Conservation (phyloP, 1,284 basidiomycete species). For the Taiwanofungus camphoratus region DNA sequence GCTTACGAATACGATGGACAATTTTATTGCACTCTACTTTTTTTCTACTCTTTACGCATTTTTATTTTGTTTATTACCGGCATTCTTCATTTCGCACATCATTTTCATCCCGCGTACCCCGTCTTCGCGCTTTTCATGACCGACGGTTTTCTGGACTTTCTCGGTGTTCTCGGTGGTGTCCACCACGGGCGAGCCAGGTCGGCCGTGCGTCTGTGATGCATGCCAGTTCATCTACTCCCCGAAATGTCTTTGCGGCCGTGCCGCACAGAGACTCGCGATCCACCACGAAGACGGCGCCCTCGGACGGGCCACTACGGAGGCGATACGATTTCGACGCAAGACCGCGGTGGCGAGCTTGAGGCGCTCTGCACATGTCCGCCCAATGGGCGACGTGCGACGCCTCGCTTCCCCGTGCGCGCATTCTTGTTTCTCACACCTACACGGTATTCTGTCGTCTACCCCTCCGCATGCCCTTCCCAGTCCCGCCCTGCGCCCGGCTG, state of each 20-base stretch:
- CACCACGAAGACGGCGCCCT: constrained; percentile 40
- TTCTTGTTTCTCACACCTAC: constrained; percentile 58
- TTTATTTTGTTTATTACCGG: constrained; percentile 34
- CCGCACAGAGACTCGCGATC: constrained; percentile 32
- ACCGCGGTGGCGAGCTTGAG: constrained; percentile 50
- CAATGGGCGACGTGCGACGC: constrained; percentile 39
- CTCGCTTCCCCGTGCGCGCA: constrained; percentile 46
- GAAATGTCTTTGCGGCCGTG: constrained; percentile 43
- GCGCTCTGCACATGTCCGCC: constrained; percentile 30
- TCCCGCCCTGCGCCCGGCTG: constrained; percentile 40
- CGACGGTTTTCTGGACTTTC: constrained; percentile 10
- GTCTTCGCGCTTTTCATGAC: constrained; percentile 6
- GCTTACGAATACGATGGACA: constrained; percentile 44
- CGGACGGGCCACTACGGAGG: constrained; percentile 38
- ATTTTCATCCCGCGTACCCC: constrained; percentile 12
- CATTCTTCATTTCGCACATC: constrained; percentile 31
- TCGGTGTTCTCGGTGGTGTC: constrained; percentile 20
- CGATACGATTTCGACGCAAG: constrained; percentile 65
- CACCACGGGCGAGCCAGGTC: constrained; percentile 20
- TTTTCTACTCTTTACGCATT: constrained; percentile 32
- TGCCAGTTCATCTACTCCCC: constrained; percentile 15
- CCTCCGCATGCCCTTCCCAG: constrained; percentile 40
- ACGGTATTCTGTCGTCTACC: constrained; percentile 35
- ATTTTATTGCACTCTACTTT: constrained; percentile 18
- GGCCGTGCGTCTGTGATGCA: constrained; percentile 27